Evolutionary conservation across 169 alveolate species (phyloP), one percentile per base, ranked within the genome.

Genomic region (Plasmodium chabaudi): DNA sequence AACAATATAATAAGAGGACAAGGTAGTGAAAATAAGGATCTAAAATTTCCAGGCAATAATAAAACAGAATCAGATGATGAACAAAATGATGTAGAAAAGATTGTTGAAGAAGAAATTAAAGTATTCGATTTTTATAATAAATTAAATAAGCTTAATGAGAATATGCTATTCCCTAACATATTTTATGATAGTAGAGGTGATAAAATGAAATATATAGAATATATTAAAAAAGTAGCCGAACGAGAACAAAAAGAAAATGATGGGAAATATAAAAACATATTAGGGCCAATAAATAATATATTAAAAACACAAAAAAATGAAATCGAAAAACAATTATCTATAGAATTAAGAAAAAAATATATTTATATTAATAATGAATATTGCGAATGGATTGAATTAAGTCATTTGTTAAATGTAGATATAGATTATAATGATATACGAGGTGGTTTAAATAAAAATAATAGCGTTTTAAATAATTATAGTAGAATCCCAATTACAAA

Each of bases 381-480:
- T n/a, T 86, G 91, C 59, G 91, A 86, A 70, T 86, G 91, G 91
- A 34, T 86, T 0, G 91, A 86, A 60, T 9, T 60, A 12, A 86
- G 91, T 13, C 87, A 86, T 46, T 51, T 86, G 7, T 23, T 86
- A 44, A 70, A 86, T 42, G 69, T 86, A 1, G 91, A 86, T 39
- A 57, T 86, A 13, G 91, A 86, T 13, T 86, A 86, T 55, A 86
- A 61, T 15, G 75, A 86, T 15, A 57, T 86, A 25, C 39, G 91
- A 60, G 51, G 47, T 9, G 42, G 42, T 6, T 34, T 34, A 34
- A 5, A 59, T 6, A 69, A 60, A 51, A 86, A 70, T 1, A 86
- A 86, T 34, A 46, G 39, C 3, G 10, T 70, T 1, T n/a, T 69
- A 4, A 86, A 86, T 55, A 86, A 70, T 86, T 86, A 86, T 23